A percentile compares a stretch with the other conserved stretches of the same genome.
Conservation (phyloP, 306 rosid species). For the Aeschynomene evenia region DNA sequence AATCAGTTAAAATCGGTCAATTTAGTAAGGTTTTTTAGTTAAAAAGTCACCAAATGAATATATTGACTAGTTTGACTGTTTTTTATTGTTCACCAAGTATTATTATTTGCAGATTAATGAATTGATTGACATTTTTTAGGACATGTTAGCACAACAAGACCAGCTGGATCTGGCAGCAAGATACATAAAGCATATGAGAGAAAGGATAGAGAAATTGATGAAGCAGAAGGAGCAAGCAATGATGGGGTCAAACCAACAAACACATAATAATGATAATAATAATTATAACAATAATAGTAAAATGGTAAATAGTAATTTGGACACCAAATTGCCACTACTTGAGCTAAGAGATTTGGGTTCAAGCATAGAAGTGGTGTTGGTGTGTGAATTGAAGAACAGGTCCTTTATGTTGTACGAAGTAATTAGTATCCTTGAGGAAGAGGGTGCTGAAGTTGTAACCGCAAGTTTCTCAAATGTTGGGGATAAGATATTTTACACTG, state of each 20-base stretch:
- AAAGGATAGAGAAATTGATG: conserved; percentile 51
- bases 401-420: conserved; percentile 57
- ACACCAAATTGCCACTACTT: conserved; percentile 39
- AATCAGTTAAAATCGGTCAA: no score
- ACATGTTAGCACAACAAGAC: conserved; percentile 46
- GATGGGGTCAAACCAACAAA: conserved; percentile 7
- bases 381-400: conserved; percentile 47
- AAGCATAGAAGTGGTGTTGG: conserved; percentile 50
- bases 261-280: no score
- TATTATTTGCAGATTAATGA: no score
- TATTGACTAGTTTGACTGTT: no score
- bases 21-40: no score
- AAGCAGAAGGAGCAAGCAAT: conserved; percentile 43
- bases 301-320: neutral
- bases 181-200: conserved; percentile 50
- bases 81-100: no score
- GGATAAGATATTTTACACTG: conserved; percentile 45
- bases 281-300: neutral
- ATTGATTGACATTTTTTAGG: conserved; percentile 29
- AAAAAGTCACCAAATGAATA: no score
- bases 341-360: conserved; percentile 56
- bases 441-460: conserved; percentile 68
- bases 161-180: conserved; percentile 50
- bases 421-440: conserved; percentile 56
- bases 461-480: conserved; percentile 47